phyloP scores from a whole-genome alignment of 208 protist species.

The Crithidia thermophila region DNA sequence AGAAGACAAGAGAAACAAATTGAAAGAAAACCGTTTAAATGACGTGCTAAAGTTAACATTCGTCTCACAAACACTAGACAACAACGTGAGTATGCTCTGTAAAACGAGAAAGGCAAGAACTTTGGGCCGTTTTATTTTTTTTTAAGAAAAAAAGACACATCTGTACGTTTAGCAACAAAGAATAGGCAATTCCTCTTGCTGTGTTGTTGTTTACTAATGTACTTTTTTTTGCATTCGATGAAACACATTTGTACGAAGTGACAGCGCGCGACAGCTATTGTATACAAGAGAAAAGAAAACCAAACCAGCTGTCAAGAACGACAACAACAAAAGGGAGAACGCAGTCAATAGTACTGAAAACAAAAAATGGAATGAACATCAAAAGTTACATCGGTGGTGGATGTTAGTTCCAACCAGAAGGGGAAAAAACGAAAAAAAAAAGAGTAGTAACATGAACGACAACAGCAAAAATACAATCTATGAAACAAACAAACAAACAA shows the following conservation, averaged over 20 bases:
- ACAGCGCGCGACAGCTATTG: too few relatives aligned
- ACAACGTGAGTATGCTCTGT: not conserved
- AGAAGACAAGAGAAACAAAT: not conserved
- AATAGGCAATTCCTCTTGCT: too few relatives aligned
- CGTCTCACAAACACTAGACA: not conserved
- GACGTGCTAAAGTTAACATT: not conserved
- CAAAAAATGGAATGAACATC: not conserved
- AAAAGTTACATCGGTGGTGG: too few relatives aligned
- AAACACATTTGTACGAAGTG: too few relatives aligned
- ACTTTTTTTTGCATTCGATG: too few relatives aligned
- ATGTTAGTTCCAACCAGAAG: too few relatives aligned
- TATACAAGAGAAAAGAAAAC: too few relatives aligned
- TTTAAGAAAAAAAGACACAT: not conserved
- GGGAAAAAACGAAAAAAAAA: constrained; percentile 1
- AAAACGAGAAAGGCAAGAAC: not conserved
- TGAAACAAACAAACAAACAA: constrained; percentile 4
- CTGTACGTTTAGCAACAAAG: not conserved
- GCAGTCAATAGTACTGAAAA: too few relatives aligned
- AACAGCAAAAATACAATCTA: constrained; percentile 10
- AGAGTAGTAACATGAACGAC: not conserved
- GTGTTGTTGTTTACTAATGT: too few relatives aligned
- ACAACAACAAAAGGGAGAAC: too few relatives aligned
- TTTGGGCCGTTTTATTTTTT: not conserved
- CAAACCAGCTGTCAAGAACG: too few relatives aligned
- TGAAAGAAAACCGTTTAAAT: constrained; percentile 9